Conservation (phyloP, 495 filamentous ascomycete genomes). For the Bryoglossum gracile region DNA sequence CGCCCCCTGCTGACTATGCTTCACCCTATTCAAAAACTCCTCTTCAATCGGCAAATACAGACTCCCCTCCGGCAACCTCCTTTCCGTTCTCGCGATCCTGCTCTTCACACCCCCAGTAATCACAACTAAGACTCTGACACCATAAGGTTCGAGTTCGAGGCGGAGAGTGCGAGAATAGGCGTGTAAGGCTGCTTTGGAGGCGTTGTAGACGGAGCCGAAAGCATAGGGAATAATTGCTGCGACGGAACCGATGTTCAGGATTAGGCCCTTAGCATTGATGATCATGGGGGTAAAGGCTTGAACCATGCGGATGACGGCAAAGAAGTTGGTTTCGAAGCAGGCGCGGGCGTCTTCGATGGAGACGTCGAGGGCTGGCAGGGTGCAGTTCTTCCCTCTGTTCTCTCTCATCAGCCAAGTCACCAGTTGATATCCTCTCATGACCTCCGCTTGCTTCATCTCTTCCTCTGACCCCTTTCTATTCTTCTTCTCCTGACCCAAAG, state of each 20-base stretch:
- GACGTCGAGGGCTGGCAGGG: constrained; percentile 37
- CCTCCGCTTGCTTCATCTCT: neutral
- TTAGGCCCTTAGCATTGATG: constrained; percentile 35
- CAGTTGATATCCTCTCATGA: too few species aligned
- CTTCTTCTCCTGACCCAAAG: neutral
- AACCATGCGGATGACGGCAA: constrained; percentile 41
- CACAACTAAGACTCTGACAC: constrained; percentile 47
- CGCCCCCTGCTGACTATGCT: constrained; percentile 49
- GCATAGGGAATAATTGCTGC: constrained; percentile 29
- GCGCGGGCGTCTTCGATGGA: constrained; percentile 33
- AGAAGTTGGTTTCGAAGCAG: constrained; percentile 49
- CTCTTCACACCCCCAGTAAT: constrained; percentile 57
- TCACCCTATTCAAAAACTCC: constrained; percentile 44
- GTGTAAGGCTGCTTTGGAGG: constrained; percentile 18
- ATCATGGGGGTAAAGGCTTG: constrained; percentile 48
- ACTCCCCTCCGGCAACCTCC: constrained; percentile 39
- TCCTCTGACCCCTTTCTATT: neutral
- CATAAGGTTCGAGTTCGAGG: constrained; percentile 25
- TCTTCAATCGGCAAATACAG: constrained; percentile 45
- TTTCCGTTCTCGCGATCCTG: constrained; percentile 47
- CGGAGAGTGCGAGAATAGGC: constrained; percentile 18
- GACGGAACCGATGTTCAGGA: constrained; percentile 45
- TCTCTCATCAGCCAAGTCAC: neutral
- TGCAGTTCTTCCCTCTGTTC: constrained; percentile 11
- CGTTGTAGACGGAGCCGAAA: constrained; percentile 18